Conservation (phyloP, 2,329 filamentous ascomycete species). For the Aphanoascus verrucosus region DNA sequence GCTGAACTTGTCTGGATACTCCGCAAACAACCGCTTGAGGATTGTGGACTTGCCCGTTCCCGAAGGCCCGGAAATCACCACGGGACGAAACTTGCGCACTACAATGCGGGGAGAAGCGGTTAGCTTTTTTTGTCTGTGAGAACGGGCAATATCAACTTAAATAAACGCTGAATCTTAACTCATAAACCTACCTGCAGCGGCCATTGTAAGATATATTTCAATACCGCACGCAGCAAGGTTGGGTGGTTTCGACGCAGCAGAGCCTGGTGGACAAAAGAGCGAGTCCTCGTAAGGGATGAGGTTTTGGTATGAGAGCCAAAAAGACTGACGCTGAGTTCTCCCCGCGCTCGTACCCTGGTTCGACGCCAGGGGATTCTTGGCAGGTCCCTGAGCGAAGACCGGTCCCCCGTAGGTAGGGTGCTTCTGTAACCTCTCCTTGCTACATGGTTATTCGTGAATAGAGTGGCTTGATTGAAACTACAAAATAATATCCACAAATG, state of each 20-base stretch:
- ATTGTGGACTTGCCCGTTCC: conserved; percentile 37
- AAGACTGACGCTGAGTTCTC: no score
- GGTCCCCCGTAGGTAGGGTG: no score
- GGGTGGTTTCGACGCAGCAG: neutral
- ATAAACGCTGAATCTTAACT: neutral
- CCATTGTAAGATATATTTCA: neutral
- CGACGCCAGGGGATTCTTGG: neutral
- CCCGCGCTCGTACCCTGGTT: neutral
- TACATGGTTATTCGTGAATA: no score
- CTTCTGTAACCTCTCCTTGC: no score
- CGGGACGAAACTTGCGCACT: conserved; percentile 28
- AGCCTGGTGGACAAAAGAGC: neutral
- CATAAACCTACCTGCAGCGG: conserved; percentile 4
- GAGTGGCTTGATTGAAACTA: no score
- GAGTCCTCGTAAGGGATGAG: neutral
- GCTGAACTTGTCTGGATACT: conserved; percentile 35
- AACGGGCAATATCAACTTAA: neutral
- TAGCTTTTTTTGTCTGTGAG: neutral
- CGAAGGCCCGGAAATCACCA: conserved; percentile 34
- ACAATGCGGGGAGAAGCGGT: neutral
- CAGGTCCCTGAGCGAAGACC: neutral
- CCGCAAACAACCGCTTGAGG: conserved; percentile 33
- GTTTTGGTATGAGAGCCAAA: neutral
- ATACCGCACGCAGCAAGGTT: conserved; percentile 1
- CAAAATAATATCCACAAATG: no score